Evolutionary conservation across 352 stramenopile genomes (phyloP).

Genomic region (Blastocystis sp.): DNA sequence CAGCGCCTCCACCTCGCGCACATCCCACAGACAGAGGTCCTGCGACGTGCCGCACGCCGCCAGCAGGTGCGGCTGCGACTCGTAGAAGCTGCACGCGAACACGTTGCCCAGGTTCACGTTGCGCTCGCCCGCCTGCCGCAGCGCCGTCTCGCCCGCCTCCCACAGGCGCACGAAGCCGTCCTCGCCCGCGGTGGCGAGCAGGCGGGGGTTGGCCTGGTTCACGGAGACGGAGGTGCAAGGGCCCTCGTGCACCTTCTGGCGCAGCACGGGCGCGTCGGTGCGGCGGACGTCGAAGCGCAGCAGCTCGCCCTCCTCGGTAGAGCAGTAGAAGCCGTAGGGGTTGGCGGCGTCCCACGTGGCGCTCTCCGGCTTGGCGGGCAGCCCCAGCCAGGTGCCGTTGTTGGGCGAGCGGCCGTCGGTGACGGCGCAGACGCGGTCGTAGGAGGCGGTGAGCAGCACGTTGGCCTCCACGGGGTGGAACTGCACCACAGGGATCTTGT

Average conservation of each 20-base stretch:
- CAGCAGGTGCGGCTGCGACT: constrained; percentile 82
- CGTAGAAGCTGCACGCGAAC: constrained; percentile 84
- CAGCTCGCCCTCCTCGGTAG: constrained; percentile 88
- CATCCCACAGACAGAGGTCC: constrained; percentile 84
- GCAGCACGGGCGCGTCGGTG: constrained; percentile 74
- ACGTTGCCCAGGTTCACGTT: constrained; percentile 86
- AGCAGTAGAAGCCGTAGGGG: constrained; percentile 85
- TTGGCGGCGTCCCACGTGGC: constrained; percentile 88
- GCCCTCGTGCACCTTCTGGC: constrained; percentile 70
- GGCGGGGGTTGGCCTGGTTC: constrained; percentile 80
- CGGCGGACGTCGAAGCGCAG: constrained; percentile 91
- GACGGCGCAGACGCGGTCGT: constrained; percentile 88
- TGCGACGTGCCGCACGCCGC: constrained; percentile 83
- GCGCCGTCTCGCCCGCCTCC: constrained; percentile 77
- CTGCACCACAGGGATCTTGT: constrained; percentile 92
- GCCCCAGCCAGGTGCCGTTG: constrained; percentile 78
- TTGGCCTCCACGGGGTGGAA: constrained; percentile 93
- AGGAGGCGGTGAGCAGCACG: constrained; percentile 85
- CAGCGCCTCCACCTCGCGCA: constrained; percentile 78
- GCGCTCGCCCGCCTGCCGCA: constrained; percentile 82
- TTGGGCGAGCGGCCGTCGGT: constrained; percentile 73
- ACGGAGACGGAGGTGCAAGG: constrained; percentile 82
- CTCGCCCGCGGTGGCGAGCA: constrained; percentile 89
- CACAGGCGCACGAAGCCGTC: constrained; percentile 97
- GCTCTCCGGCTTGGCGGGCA: constrained; percentile 84